These are phyloP conservation scores for Zymoseptoria pseudotritici DNA, from an alignment of 2,329 filamentous ascomycete genomes.

Conservation along the genomic window DNA sequence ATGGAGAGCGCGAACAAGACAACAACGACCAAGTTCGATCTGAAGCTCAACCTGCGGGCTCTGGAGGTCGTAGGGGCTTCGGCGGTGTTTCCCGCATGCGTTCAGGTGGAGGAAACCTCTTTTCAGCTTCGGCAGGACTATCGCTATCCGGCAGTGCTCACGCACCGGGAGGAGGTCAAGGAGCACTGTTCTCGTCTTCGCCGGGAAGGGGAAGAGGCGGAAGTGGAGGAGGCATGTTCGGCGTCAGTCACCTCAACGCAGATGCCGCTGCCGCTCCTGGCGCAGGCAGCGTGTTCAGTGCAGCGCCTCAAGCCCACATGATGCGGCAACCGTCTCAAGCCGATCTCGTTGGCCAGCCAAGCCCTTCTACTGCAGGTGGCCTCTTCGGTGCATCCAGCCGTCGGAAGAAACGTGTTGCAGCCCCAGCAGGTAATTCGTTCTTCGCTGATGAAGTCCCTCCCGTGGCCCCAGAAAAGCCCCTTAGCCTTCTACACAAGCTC, in stretches of 20 bases:
- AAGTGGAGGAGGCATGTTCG: neutral
- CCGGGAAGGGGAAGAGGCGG: neutral
- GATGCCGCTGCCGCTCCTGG: no score
- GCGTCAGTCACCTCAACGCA: neutral
- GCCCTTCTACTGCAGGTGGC: neutral
- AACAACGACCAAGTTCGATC: neutral
- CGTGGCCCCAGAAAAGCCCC: no score
- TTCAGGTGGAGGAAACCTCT: neutral
- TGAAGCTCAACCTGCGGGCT: neutral
- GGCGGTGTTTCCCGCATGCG: neutral
- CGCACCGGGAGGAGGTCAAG: neutral
- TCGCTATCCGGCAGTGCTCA: neutral
- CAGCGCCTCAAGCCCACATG: neutral
- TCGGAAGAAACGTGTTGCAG: neutral
- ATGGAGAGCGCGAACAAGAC: conserved; percentile 8
- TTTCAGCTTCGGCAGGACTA: neutral
- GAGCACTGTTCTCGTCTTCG: neutral
- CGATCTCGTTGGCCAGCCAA: neutral
- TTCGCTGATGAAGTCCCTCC: neutral
- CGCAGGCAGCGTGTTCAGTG: no score
- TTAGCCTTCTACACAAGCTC: conserved; percentile 34
- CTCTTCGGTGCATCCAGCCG: neutral
- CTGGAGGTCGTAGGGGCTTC: neutral
- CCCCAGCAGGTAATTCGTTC: neutral
- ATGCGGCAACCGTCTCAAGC: neutral